These are phyloP conservation scores for Blastobotrys americana DNA, from an alignment of 805 yeast genomes.

Conservation along the genomic window DNA sequence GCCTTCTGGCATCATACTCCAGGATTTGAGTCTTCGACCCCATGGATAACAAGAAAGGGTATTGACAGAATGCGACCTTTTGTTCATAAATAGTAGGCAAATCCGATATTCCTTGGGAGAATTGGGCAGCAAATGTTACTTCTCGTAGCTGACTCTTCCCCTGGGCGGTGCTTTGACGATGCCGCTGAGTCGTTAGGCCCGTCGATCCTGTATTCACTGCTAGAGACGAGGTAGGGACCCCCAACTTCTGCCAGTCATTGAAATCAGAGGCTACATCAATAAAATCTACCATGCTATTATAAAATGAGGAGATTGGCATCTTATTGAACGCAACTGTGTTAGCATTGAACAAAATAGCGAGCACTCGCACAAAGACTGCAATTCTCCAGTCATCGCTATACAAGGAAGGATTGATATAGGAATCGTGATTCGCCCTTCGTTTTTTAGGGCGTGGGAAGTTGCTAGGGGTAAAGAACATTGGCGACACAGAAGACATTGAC, in stretches of 20 bases:
- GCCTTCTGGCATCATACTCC: conserved; percentile 72
- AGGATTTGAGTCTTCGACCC: conserved; percentile 76
- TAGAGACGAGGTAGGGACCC: conserved; percentile 6
- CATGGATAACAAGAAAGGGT: conserved; percentile 71
- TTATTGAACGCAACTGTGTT: conserved; percentile 33
- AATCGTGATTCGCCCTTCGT: conserved; percentile 7
- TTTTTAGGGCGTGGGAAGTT: conserved; percentile 8
- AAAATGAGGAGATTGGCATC: conserved; percentile 44
- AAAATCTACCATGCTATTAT: conserved; percentile 76
- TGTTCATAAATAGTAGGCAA: conserved; percentile 10
- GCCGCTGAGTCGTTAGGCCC: conserved; percentile 2
- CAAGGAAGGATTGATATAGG: conserved; percentile 37
- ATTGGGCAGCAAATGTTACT: background rate
- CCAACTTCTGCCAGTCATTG: conserved; percentile 62
- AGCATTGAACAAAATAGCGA: conserved; percentile 50
- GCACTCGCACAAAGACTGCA: conserved; percentile 52
- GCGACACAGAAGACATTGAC: conserved; percentile 2
- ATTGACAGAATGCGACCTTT: conserved; percentile 64
- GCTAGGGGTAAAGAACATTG: conserved; percentile 1
- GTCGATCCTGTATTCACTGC: background rate
- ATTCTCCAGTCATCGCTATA: conserved; percentile 83
- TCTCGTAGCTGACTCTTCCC: background rate
- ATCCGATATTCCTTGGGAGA: conserved; percentile 1
- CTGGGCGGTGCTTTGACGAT: background rate
- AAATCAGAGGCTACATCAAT: conserved; percentile 73